phyloP scores from a whole-genome alignment of 164 flowering plant genomes.

The Aristolochia fimbriata region DNA sequence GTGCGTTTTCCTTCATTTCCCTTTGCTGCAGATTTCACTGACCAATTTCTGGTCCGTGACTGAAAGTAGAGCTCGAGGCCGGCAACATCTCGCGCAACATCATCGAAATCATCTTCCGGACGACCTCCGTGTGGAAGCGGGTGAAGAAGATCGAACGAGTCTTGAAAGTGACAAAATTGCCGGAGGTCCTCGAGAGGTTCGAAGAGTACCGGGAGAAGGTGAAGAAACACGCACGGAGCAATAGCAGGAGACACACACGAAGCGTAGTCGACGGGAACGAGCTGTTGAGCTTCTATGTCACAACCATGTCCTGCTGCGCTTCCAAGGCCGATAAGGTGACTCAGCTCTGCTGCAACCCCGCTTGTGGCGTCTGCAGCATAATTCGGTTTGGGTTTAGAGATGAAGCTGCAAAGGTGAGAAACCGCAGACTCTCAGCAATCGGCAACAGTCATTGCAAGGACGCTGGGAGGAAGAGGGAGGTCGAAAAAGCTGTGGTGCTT shows the following conservation, averaged over 20 bases:
- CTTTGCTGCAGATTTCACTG: background rate
- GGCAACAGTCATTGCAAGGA: constrained; percentile 8
- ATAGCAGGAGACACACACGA: constrained; percentile 22
- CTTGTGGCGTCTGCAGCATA: constrained; percentile 32
- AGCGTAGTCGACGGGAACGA: constrained; percentile 48
- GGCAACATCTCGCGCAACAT: constrained; percentile 45
- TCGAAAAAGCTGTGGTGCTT: constrained; percentile 31
- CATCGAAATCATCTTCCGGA: constrained; percentile 33
- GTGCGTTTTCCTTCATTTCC: background rate
- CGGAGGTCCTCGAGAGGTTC: constrained; percentile 21
- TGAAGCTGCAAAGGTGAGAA: constrained; percentile 15
- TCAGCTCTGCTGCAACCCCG: constrained; percentile 23
- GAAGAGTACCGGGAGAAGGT: constrained; percentile 40
- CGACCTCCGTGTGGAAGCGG: constrained; percentile 17
- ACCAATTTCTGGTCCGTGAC: background rate
- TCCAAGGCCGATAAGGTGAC: constrained; percentile 6
- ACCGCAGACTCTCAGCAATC: constrained; percentile 15
- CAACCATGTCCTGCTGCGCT: constrained; percentile 26
- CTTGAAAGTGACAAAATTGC: constrained; percentile 30
- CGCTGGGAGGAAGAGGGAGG: constrained; percentile 3
- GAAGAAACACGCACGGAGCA: constrained; percentile 22
- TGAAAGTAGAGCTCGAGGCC: constrained; percentile 20
- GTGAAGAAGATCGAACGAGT: constrained; percentile 20
- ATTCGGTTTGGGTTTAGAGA: constrained; percentile 28
- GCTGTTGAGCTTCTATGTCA: constrained; percentile 28